Conservation (phyloP, 805 yeast species). For the Yarrowia sp. region DNA sequence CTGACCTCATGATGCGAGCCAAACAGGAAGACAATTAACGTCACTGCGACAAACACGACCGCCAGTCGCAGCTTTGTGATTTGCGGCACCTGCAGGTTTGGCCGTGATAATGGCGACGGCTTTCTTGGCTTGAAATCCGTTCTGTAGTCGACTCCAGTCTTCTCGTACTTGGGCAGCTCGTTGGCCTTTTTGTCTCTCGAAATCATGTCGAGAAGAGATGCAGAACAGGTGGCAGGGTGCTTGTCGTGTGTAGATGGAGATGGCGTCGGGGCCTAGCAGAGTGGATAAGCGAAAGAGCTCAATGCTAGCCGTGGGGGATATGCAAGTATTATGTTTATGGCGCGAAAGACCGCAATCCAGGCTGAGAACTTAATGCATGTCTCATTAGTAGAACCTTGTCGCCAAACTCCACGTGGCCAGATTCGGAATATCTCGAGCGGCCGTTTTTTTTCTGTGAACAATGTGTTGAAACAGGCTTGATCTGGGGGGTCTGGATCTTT, state of each 20-base stretch:
- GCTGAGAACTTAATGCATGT: conserved; percentile 34
- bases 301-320: conserved; percentile 29
- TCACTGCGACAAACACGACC: not conserved
- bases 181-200: conserved; percentile 32
- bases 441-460: not conserved
- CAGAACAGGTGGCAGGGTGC: not conserved
- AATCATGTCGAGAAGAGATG: conserved; percentile 30
- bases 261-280: not conserved
- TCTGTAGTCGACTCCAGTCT: conserved; percentile 18
- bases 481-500: no score
- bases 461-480: not conserved
- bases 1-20: conserved; percentile 19
- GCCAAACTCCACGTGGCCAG: conserved; percentile 28
- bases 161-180: conserved; percentile 38
- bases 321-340: conserved; percentile 30
- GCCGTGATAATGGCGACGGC: conserved; percentile 30
- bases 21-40: conserved; percentile 9
- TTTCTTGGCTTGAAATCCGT: conserved; percentile 33
- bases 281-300: conserved; percentile 3
- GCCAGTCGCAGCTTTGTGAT: conserved; percentile 19
- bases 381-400: conserved; percentile 9
- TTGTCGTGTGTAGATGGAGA: not conserved
- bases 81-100: conserved; percentile 19
- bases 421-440: not conserved
- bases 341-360: conserved; percentile 38